Evolutionary conservation across 139 green algal species (phyloP), one percentile per base, ranked within the genome.

Genomic region (Chlamydomonas sphaeroides): DNA sequence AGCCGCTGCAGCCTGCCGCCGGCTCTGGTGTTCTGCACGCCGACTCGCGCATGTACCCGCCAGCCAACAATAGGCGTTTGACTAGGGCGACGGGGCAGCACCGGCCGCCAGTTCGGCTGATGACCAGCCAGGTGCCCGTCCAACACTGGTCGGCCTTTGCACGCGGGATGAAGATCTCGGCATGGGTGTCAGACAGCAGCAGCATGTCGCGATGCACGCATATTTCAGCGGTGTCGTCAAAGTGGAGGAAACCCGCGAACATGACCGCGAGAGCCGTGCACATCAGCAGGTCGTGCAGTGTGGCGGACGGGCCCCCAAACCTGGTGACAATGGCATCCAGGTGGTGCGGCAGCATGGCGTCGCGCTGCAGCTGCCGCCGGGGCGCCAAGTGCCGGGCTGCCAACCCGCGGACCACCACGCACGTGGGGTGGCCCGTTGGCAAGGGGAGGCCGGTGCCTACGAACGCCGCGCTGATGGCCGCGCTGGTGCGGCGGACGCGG

Each of bases 111-210:
- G 41, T 26, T 0, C 75, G 61, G 3, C 5, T 62, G 2, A 72
- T n/a, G 7, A 63, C 25, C 42, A 63, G 32, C 75, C 61, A 63
- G 2, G 41, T 3, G 28, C 75, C 75, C 15, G 41, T 17, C 36
- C 41, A 32, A 25, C 4, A 1, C 62, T 82, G 75, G 42, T 82
- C 75, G 7, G 75, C 66, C 57, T 82, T 82, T n/a, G 75, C 73
- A 1, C 45, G 36, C 1, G 75, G 62, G 10, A 82, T 33, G 42
- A 68, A 70, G 15, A 73, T 36, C 23, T 71, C 75, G 30, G 65
- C 38, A 41, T 73, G 61, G 17, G 75, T n/a, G 23, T 48, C n/a
- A 2, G 18, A 38, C 5, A 73, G 5, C 26, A 82, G 18, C n/a
- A 82, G 62, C 32, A 82, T 61, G 75, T 82, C 75, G 0, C 28